Base-by-base conservation (phyloP, 202 grass and related monocot genomes). In the Setaria italica region DNA sequence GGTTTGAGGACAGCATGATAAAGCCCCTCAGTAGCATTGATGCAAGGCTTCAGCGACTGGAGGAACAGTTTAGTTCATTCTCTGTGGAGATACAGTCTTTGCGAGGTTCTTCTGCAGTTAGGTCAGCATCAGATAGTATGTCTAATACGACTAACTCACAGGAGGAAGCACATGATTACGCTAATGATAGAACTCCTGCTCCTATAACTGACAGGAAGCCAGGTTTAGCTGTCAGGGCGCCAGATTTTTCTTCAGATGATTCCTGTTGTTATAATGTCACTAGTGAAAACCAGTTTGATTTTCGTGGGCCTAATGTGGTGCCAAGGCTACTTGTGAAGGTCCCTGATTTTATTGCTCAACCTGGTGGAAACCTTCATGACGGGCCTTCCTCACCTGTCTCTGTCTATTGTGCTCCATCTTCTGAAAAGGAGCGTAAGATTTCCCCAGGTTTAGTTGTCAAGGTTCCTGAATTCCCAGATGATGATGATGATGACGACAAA, bases 11-110 rank as follows among this genome's bases (percentile, higher is more conserved):
- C 19, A 88, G 73, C 63, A 91, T 99, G 87, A 67, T 90, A 82
- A 85, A 89, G 51, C 97, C 97, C 60, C 89, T 94, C n/a, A 56
- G 62, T 82, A 80, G 79, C 80, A 99, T 99, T 70, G 93, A 99
- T 46, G 82, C 66, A 62, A 92, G 93, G 80, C 91, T 99, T 85
- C 71, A 87, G 13, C 76, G 72, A 69, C 72, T 96, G 76, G 96
- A 99, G 76, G 77, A 89, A 66, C 81, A 89, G 32, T 87, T 96
- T 59, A 72, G 73, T 83, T 84, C 65, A 67, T 96, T 94, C 75
- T 68, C 86, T 76, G 35, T 30, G 57, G 91, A 94, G 68, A 80
- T 89, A 65, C 81, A 91, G 57, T 90, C 79, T 79, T 80, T 81
- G 45, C 86, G 11, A 80, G 78, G 57, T 88, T 71, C 46, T 87